A percentile compares a stretch with the other conserved stretches of the same genome.
Evolutionary conservation across 2,329 filamentous ascomycete species (phyloP).

Genomic region (Colletotrichum liaoningense): DNA sequence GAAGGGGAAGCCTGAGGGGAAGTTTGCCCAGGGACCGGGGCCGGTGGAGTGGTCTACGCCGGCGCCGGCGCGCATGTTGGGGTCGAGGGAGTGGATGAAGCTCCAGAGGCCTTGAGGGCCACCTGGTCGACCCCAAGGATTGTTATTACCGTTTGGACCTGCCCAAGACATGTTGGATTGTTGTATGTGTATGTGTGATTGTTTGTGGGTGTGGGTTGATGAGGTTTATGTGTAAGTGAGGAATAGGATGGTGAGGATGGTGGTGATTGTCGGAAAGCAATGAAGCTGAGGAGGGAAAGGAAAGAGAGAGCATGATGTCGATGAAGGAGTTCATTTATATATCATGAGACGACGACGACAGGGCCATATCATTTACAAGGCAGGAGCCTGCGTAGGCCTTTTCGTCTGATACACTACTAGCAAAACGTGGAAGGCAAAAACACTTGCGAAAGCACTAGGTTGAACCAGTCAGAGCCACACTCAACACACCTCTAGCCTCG

Average conservation of each 20-base stretch:
- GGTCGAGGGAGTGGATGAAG: constrained; percentile 49
- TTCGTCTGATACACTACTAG: constrained; percentile 21
- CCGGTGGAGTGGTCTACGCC: constrained; percentile 51
- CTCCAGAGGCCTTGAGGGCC: constrained; percentile 38
- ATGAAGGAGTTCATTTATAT: constrained; percentile 9
- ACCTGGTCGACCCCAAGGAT: constrained; percentile 18
- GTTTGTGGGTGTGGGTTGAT: background rate
- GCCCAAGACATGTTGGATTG: constrained; percentile 35
- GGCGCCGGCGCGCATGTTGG: constrained; percentile 44
- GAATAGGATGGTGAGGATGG: background rate
- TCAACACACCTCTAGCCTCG: constrained; percentile 23
- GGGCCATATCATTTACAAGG: constrained; percentile 1
- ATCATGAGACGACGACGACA: background rate
- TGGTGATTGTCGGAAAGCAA: constrained; percentile 12
- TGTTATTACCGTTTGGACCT: constrained; percentile 31
- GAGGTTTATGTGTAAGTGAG: background rate
- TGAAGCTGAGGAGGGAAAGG: constrained; percentile 14
- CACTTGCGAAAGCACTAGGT: constrained; percentile 27
- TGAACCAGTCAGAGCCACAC: constrained; percentile 27
- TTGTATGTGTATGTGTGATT: background rate
- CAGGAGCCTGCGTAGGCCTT: constrained; percentile 31
- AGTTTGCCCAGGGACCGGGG: constrained; percentile 39
- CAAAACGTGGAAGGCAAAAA: constrained; percentile 32
- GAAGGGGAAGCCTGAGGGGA: constrained; percentile 50
- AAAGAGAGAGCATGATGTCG: background rate